These are phyloP conservation scores for Penicillium cosmopolitanum DNA, from an alignment of 495 filamentous ascomycete species.

Conservation along the genomic window DNA sequence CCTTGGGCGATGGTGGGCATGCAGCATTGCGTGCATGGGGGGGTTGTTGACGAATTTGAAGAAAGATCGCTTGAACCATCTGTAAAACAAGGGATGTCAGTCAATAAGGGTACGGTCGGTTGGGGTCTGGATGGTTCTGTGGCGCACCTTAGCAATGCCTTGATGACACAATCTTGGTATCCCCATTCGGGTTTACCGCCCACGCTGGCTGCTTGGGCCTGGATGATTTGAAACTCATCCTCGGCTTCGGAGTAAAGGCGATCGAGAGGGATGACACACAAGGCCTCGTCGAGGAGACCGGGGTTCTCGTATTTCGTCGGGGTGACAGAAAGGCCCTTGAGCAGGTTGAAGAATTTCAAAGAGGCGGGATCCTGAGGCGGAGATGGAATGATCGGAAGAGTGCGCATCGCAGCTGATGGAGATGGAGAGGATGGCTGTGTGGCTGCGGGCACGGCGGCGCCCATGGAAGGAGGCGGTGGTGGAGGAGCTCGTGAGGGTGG, in stretches of 20 bases:
- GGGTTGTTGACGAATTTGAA: constrained; percentile 98
- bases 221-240: constrained; percentile 84
- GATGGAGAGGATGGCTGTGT: constrained; percentile 41
- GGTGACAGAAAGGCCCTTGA: constrained; percentile 79
- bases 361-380: constrained; percentile 75
- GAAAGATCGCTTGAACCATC: constrained; percentile 95
- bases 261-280: constrained; percentile 85
- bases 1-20: constrained; percentile 83
- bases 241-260: constrained; percentile 92
- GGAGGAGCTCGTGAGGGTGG: constrained; percentile 47
- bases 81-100: constrained; percentile 36
- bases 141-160: constrained; percentile 75
- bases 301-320: constrained; percentile 97
- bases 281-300: constrained; percentile 89
- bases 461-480: constrained; percentile 37
- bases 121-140: constrained; percentile 8
- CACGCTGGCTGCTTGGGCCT: constrained; percentile 83
- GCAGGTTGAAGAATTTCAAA: constrained; percentile 80
- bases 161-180: constrained; percentile 96
- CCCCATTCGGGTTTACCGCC: constrained; percentile 90
- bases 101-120: constrained; percentile 22
- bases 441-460: constrained; percentile 33
- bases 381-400: constrained; percentile 79
- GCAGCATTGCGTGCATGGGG: constrained; percentile 72
- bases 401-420: constrained; percentile 47